These are phyloP conservation scores for Candida ulmi DNA, from an alignment of 805 yeast genomes.

Conservation along the genomic window DNA sequence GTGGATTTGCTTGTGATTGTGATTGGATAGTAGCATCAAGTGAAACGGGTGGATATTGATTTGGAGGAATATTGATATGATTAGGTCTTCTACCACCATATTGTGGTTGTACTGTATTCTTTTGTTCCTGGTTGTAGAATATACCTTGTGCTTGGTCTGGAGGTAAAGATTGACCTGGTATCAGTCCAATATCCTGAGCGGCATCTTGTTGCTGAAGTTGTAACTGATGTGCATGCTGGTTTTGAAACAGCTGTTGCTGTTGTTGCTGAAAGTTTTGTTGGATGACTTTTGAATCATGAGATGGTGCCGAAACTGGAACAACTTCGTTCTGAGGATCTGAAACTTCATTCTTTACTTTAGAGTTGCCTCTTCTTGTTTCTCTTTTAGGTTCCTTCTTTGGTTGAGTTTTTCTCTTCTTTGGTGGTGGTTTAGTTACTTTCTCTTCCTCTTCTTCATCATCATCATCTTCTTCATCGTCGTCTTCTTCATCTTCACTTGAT, in stretches of 20 bases:
- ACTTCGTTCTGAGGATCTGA: too few species aligned
- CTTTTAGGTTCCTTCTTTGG: slow-evolving; percentile 1
- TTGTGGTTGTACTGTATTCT: neutral
- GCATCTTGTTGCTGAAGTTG: slow-evolving; percentile 5
- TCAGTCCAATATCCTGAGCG: too few species aligned
- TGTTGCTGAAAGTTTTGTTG: slow-evolving; percentile 4
- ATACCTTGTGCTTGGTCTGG: neutral
- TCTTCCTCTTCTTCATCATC: slow-evolving; percentile 12
- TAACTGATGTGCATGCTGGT: slow-evolving; percentile 4
- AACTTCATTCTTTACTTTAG: neutral
- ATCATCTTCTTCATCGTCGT: slow-evolving; percentile 11
- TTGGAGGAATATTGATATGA: neutral
- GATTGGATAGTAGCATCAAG: neutral
- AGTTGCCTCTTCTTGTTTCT: neutral
- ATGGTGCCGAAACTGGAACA: too few species aligned
- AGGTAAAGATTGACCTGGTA: neutral
- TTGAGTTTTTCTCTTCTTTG: slow-evolving; percentile 4
- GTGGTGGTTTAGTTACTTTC: slow-evolving; percentile 4
- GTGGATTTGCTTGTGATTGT: slow-evolving; percentile 1
- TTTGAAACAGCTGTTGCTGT: slow-evolving; percentile 1
- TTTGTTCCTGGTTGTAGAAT: neutral
- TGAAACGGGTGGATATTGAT: neutral
- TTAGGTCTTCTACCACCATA: neutral
- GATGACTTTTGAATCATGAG: neutral
- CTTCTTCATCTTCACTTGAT: slow-evolving; percentile 11